phyloP scores from a whole-genome alignment of 2,329 filamentous ascomycete genomes.

The Tolypocladium album region DNA sequence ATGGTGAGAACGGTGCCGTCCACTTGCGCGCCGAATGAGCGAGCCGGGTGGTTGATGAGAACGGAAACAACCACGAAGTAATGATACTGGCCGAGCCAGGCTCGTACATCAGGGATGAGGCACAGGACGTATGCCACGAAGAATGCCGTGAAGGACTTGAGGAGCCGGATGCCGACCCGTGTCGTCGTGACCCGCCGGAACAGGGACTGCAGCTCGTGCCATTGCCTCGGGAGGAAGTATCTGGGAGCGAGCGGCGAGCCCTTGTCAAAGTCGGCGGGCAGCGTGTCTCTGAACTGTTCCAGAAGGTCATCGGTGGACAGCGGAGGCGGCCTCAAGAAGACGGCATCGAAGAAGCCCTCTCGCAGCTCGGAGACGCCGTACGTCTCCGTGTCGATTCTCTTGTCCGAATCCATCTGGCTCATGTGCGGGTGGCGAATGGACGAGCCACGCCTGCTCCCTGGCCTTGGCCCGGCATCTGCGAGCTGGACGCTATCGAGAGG shows the following conservation, averaged over 20 bases:
- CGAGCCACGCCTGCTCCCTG: slow-evolving; percentile 12
- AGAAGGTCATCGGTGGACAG: slow-evolving; percentile 26
- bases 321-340: slow-evolving; percentile 32
- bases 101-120: slow-evolving; percentile 34
- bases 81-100: slow-evolving; percentile 41
- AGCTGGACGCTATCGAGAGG: slow-evolving; percentile 5
- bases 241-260: slow-evolving; percentile 33
- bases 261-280: slow-evolving; percentile 36
- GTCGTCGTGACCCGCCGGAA: slow-evolving; percentile 31
- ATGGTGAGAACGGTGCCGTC: slow-evolving; percentile 43
- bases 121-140: slow-evolving; percentile 46
- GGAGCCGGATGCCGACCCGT: slow-evolving; percentile 36
- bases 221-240: slow-evolving; percentile 36
- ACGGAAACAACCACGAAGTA: slow-evolving; percentile 47
- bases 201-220: slow-evolving; percentile 31
- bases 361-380: slow-evolving; percentile 32
- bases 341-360: slow-evolving; percentile 36
- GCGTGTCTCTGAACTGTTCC: slow-evolving; percentile 28
- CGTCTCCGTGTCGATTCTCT: slow-evolving; percentile 24
- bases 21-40: slow-evolving; percentile 44
- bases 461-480: slow-evolving; percentile 2
- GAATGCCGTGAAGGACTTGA: slow-evolving; percentile 45
- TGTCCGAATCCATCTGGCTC: slow-evolving; percentile 20
- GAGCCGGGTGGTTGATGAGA: slow-evolving; percentile 46
- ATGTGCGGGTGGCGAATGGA: slow-evolving; percentile 20